Evolutionary conservation across 2,329 filamentous ascomycete species (phyloP).

Genomic region (Cladosporium sphaerospermum): DNA sequence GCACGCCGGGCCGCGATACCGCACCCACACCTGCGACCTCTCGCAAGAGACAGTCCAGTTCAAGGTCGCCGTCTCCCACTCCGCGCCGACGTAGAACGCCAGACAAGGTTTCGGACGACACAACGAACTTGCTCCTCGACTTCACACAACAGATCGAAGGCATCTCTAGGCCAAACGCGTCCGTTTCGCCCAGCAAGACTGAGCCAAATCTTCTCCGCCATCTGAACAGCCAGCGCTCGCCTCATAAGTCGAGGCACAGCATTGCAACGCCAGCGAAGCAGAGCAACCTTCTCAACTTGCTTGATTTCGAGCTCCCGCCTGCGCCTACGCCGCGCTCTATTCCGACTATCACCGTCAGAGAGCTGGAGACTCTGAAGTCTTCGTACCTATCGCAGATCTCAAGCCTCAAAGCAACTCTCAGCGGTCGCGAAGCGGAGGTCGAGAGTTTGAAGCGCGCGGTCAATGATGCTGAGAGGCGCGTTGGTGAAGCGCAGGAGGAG

Average conservation of each 20-base stretch:
- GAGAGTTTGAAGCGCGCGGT: conserved; percentile 80
- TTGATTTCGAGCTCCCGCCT: conserved; percentile 91
- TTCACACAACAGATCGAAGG: conserved; percentile 73
- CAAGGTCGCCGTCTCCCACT: conserved; percentile 46
- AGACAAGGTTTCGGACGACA: conserved; percentile 48
- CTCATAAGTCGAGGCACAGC: conserved; percentile 31
- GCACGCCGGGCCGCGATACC: conserved; percentile 16
- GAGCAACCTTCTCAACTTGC: conserved; percentile 58
- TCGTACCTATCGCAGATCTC: conserved; percentile 88
- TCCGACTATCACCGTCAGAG: conserved; percentile 82
- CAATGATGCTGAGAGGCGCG: conserved; percentile 82
- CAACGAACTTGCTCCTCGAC: conserved; percentile 75
- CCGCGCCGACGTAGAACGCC: conserved; percentile 43
- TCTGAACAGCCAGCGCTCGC: conserved; percentile 37
- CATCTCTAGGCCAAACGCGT: conserved; percentile 37
- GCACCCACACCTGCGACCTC: conserved; percentile 47
- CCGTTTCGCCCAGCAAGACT: conserved; percentile 47
- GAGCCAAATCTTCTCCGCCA: conserved; percentile 44
- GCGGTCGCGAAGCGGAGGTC: conserved; percentile 88
- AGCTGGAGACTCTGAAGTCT: conserved; percentile 89
- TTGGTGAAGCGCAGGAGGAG: conserved; percentile 77
- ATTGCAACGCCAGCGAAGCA: conserved; percentile 39
- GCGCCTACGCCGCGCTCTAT: conserved; percentile 87
- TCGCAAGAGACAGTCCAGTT: conserved; percentile 36
- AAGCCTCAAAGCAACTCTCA: conserved; percentile 83